Evolutionary conservation across 179 eudicot genomes (phyloP), one percentile per base, ranked within the genome.

Genomic region (Beta corolliflora): DNA sequence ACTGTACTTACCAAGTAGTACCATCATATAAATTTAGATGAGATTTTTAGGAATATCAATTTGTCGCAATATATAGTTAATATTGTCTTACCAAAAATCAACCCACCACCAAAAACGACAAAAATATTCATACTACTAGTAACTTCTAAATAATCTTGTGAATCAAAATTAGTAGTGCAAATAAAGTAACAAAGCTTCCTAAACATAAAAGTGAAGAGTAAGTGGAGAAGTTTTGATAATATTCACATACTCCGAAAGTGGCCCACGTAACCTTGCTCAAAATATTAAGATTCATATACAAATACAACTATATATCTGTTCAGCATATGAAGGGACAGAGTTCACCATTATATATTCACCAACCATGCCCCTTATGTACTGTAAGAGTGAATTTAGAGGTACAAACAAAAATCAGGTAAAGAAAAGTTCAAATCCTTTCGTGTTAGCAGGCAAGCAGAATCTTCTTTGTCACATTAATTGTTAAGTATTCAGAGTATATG

Each of bases 221-320:
- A 56, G 79, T 52, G 81, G 29, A 72, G 77, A 77, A 77, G 81
- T 71, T 84, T 76, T 66, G 79, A 73, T 84, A 67, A 81, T 75
- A 84, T 71, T 84, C 73, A 81, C 79, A 84, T 71, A 71, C 69
- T 36, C 82, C 73, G 84, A 84, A 84, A 81, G 84, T 56, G 71
- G 82, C 77, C 76, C 82, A 78, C 29, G 75, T 72, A 55, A 72
- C 71, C 73, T 63, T 53, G 55, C 71, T 59, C 80, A 46, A 25
- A 79, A 73, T 50, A 64, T 41, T 80, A 29, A 65, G 64, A 73
- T 77, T 73, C 44, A 72, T 11, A 36, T 36, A 64, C 29, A 25
- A 25, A 25, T 25, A 25, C 12, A 64, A 19, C 3, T 29, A 23
- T 71, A 82, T 69, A 80, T 80, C 81, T 65, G 75, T 84, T 84